Conservation (phyloP, 305 asterid genomes). For the Lippia alba region DNA sequence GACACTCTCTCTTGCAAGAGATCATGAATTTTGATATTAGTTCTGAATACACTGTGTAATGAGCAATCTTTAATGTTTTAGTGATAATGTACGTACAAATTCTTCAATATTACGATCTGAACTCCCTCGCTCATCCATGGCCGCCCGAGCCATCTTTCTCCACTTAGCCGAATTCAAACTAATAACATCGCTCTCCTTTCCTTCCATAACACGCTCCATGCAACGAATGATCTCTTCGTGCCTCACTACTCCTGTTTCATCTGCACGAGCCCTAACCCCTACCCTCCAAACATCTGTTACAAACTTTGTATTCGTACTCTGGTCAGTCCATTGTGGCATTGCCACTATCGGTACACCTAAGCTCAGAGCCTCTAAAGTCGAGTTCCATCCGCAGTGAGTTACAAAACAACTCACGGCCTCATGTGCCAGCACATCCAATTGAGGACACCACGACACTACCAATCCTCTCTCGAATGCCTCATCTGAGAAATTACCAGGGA, state of each 20-base stretch:
- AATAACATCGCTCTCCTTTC: background rate
- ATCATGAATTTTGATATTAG: too few species aligned
- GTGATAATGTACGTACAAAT: background rate
- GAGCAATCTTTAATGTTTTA: too few species aligned
- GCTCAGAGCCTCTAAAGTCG: constrained; percentile 2
- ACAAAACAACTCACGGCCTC: background rate
- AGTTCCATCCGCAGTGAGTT: background rate
- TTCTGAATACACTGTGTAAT: too few species aligned
- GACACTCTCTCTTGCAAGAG: too few species aligned
- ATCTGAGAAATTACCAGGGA: background rate
- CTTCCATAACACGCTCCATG: background rate
- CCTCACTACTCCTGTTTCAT: background rate
- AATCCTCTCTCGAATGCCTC: background rate
- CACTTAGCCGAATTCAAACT: background rate
- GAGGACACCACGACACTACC: background rate
- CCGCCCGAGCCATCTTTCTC: background rate
- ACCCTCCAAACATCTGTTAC: constrained; percentile 27
- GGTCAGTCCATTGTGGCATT: constrained; percentile 31
- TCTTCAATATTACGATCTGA: background rate
- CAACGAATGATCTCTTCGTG: background rate
- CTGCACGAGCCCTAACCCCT: constrained; percentile 5
- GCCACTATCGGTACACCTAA: constrained; percentile 29
- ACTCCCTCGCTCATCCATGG: background rate
- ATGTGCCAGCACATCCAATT: background rate
- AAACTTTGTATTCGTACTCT: constrained; percentile 21